Conservation (phyloP, 2,329 filamentous ascomycete species). For the Diaporthe citrichinensis region DNA sequence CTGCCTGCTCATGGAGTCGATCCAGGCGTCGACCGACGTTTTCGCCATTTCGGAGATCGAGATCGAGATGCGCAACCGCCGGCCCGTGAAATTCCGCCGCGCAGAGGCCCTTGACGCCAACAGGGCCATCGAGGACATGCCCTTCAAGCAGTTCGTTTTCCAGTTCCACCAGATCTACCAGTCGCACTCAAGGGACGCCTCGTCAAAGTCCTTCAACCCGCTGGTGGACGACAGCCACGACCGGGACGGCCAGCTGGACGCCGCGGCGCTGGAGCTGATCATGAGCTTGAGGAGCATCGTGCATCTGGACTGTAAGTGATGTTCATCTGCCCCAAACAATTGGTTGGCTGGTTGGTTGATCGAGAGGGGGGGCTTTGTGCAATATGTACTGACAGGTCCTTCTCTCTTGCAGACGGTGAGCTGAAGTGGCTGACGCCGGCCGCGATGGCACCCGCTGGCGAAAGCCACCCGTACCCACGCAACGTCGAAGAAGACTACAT, state of each 20-base stretch:
- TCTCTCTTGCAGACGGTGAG: constrained; percentile 52
- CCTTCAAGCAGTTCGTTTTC: constrained; percentile 72
- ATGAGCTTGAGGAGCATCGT: constrained; percentile 58
- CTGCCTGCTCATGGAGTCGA: constrained; percentile 71
- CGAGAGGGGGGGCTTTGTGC: background rate
- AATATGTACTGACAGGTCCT: constrained; percentile 8
- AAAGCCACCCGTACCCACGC: constrained; percentile 61
- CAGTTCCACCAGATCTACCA: constrained; percentile 73
- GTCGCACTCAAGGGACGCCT: constrained; percentile 66
- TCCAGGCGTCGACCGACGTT: constrained; percentile 66
- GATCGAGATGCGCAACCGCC: constrained; percentile 58
- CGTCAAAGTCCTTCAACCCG: constrained; percentile 68
- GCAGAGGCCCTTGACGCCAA: constrained; percentile 62
- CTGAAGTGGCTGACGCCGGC: constrained; percentile 62
- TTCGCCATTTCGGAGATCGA: constrained; percentile 68
- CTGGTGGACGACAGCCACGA: constrained; percentile 61
- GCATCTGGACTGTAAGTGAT: constrained; percentile 59
- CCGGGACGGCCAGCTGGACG: constrained; percentile 62
- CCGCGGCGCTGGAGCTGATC: constrained; percentile 61
- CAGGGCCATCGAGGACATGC: constrained; percentile 69
- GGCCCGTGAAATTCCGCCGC: constrained; percentile 55
- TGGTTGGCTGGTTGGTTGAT: background rate
- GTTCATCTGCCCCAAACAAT: background rate
- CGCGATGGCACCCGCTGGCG: constrained; percentile 56
- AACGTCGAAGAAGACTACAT: constrained; percentile 66